Evolutionary conservation across 2,329 filamentous ascomycete species (phyloP).

Genomic region (Ophiostoma perfectum): DNA sequence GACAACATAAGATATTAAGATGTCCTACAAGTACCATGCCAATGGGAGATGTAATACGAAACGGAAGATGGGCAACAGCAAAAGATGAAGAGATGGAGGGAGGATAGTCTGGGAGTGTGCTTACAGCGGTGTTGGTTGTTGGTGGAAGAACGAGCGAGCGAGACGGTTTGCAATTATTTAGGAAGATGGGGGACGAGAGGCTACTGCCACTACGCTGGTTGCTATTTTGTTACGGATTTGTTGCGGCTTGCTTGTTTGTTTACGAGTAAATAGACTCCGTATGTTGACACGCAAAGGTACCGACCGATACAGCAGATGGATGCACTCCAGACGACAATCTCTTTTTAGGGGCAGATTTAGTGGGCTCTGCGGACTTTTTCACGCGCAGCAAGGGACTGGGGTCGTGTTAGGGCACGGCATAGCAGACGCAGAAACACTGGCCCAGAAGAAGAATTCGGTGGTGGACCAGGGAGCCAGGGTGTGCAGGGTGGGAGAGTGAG

Average conservation of each 20-base stretch:
- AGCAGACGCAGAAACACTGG: background rate
- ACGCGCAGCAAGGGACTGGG: background rate
- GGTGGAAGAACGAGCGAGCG: background rate
- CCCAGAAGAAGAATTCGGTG: background rate
- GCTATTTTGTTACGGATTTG: background rate
- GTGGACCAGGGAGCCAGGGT: background rate
- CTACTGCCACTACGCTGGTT: background rate
- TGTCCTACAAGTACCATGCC: too few species aligned
- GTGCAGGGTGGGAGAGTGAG: background rate
- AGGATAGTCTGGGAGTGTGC: too few species aligned
- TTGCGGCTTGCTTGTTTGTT: background rate
- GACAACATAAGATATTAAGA: too few species aligned
- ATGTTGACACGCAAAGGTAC: background rate
- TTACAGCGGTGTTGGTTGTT: too few species aligned
- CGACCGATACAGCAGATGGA: background rate
- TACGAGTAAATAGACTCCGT: too few species aligned
- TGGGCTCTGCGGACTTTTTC: background rate
- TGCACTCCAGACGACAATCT: constrained; percentile 5
- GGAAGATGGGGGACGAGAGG: too few species aligned
- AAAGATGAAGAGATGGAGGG: too few species aligned
- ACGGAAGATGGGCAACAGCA: too few species aligned
- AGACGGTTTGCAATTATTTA: background rate
- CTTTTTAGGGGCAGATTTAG: constrained; percentile 1
- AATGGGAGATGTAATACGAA: too few species aligned
- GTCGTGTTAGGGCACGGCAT: background rate